These are phyloP conservation scores for Sindora glabra DNA, from an alignment of 306 rosid species.

Conservation along the genomic window DNA sequence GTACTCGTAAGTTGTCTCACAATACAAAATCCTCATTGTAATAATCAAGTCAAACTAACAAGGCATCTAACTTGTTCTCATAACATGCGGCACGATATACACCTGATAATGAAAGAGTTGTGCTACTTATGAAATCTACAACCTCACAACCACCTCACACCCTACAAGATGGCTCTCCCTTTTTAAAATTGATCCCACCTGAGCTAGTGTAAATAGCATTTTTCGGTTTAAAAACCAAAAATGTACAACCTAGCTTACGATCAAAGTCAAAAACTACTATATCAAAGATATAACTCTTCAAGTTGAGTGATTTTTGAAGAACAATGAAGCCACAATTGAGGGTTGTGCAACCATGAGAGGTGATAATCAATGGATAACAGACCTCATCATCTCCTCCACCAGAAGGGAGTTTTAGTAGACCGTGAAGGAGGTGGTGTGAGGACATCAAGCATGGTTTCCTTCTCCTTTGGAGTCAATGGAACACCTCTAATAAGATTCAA, in stretches of 20 bases:
- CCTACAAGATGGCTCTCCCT: too few species aligned
- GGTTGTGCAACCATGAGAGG: neutral
- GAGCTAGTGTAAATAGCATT: neutral
- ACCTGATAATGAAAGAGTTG: too few species aligned
- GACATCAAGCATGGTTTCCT: conserved; percentile 72
- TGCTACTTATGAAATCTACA: too few species aligned
- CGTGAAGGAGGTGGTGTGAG: conserved; percentile 68
- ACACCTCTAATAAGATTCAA: conserved; percentile 65
- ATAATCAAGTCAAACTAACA: too few species aligned
- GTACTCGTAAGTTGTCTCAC: too few species aligned
- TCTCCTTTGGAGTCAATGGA: conserved; percentile 71
- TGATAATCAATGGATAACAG: conserved; percentile 24
- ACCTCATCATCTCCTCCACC: conserved; percentile 58
- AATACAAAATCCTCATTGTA: too few species aligned
- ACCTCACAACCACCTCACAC: too few species aligned
- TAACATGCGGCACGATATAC: too few species aligned
- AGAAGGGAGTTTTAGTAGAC: conserved; percentile 23
- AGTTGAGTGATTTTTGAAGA: neutral
- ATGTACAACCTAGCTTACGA: neutral
- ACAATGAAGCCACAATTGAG: neutral
- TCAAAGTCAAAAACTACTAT: conserved; percentile 10
- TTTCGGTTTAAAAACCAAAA: neutral
- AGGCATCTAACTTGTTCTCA: too few species aligned
- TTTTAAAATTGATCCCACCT: too few species aligned
- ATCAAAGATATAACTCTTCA: neutral